phyloP scores from a whole-genome alignment of 495 filamentous ascomycete species.

The Aspergillus nidulans region DNA sequence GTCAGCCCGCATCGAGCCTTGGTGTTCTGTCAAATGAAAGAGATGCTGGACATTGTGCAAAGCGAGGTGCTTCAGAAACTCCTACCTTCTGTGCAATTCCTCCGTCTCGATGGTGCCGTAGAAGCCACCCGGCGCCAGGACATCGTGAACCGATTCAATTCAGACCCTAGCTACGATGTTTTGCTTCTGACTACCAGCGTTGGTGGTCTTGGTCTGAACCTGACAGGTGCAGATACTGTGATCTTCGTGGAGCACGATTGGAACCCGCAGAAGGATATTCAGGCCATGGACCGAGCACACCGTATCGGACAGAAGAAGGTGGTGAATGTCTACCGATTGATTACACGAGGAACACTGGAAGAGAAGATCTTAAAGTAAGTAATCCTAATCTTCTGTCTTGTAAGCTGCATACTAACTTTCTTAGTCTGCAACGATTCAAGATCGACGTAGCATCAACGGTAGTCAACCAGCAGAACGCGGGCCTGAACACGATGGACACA shows the following conservation, averaged over 20 bases:
- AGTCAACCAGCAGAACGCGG: conserved; percentile 98
- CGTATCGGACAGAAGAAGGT: conserved; percentile 99
- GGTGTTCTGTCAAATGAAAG: conserved; percentile 99
- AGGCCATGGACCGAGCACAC: conserved; percentile 98
- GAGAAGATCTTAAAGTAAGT: conserved; percentile 94
- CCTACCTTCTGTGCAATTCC: conserved; percentile 80
- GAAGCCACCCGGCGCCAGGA: conserved; percentile 88
- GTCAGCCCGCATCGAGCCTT: conserved; percentile 93
- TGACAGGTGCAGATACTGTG: conserved; percentile 96
- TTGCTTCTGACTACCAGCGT: conserved; percentile 90
- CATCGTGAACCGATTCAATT: conserved; percentile 98
- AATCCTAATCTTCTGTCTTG: not conserved
- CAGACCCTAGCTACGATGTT: conserved; percentile 90
- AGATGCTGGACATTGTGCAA: conserved; percentile 98
- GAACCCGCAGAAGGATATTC: conserved; percentile 98
- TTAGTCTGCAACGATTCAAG: conserved; percentile 96
- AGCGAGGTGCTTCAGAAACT: conserved; percentile 80
- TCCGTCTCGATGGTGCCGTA: conserved; percentile 87
- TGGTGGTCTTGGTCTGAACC: conserved; percentile 88
- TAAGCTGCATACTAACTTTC: conserved; percentile 18
- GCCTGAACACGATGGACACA: conserved; percentile 92
- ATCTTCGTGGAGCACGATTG: conserved; percentile 99
- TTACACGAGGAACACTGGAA: conserved; percentile 92
- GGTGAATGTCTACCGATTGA: conserved; percentile 96
- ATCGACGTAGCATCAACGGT: conserved; percentile 97